Base-by-base conservation (phyloP, 1,284 basidiomycete species). In the Irpex sp. region DNA sequence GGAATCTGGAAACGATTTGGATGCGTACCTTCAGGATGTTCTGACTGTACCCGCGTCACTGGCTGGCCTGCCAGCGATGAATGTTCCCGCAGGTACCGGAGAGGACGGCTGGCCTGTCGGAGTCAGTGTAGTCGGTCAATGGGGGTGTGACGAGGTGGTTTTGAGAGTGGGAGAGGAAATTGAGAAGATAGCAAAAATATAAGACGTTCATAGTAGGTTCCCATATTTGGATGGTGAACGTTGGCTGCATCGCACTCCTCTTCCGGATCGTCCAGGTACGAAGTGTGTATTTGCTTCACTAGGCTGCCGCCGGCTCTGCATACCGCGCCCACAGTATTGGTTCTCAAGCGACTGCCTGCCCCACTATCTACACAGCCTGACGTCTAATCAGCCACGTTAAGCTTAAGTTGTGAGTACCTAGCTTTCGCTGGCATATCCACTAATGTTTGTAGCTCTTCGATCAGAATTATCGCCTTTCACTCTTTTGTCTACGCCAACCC, bases 41-140 rank as follows among this genome's bases (percentile, higher is more conserved):
- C 78, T 99, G 67, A 97, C 95, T 0, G 94, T 97, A 0, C 94
- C 96, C 0, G 94, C 95, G 1, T 95, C 91, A 1, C 79, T 99
- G 40, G 95, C 94, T 0, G 96, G 96, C 0, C 70, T 98, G 31
- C 96, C 96, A 0, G 91, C 90, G 0, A 71, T 98, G 57, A 90
- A 82, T 58, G 83, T 98, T 0, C 95, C 96, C 0, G 81, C 82
- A 2, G 79, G 77, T 0, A 34, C 68, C 0, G 81, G 74, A 17
- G 72, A 74, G 1, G 85, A 90, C 66, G 88, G 85, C 0, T 96
- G 93, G 92, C 96, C 96, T 0, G 81, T 97, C 0, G 96, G 96
- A 0, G 79, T 94, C 36, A 94, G 91, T 65, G 70, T 98, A 13
- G 88, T 93, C 0, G 91, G 93, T 1, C 95, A 96, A 70, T 98